Evolutionary conservation across 345 rosid genomes (phyloP).

Genomic region (Eucalyptus cloeziana): DNA sequence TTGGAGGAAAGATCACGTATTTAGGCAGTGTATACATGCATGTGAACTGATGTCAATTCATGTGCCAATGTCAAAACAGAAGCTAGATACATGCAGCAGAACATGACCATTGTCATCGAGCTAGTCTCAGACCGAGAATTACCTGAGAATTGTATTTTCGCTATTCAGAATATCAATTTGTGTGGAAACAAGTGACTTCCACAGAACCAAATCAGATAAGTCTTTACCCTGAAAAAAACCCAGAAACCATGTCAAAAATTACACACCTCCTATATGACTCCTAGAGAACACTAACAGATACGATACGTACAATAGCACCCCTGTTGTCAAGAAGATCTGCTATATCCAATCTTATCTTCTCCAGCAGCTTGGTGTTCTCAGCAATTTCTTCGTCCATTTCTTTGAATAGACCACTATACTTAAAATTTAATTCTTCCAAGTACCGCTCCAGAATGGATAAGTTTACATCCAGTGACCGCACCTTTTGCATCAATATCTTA

Average conservation of each 20-base stretch:
- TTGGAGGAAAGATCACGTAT: not conserved
- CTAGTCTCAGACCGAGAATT: not conserved
- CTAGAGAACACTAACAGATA: not conserved
- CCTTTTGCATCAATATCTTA: constrained; percentile 49
- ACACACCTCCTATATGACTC: not conserved
- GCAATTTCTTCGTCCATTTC: constrained; percentile 29
- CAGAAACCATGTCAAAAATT: not conserved
- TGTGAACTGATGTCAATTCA: not conserved
- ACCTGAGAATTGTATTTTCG: constrained; percentile 32
- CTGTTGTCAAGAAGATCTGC: constrained; percentile 8
- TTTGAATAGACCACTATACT: constrained; percentile 27
- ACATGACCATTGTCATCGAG: not conserved
- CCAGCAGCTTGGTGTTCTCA: constrained; percentile 10
- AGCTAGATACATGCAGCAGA: not conserved
- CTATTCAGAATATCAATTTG: constrained; percentile 15
- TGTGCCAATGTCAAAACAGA: not conserved
- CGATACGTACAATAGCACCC: constrained; percentile 10
- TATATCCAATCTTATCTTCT: constrained; percentile 21
- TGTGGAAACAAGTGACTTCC: constrained; percentile 25
- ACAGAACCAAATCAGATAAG: constrained; percentile 20
- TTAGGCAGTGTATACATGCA: not conserved
- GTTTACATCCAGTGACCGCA: constrained; percentile 29
- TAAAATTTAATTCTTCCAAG: constrained; percentile 31
- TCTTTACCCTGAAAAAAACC: constrained; percentile 25
- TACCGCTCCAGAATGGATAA: constrained; percentile 41